Base-by-base conservation (phyloP, 768 basidiomycete genomes). In the Tephrocybe sp. region DNA sequence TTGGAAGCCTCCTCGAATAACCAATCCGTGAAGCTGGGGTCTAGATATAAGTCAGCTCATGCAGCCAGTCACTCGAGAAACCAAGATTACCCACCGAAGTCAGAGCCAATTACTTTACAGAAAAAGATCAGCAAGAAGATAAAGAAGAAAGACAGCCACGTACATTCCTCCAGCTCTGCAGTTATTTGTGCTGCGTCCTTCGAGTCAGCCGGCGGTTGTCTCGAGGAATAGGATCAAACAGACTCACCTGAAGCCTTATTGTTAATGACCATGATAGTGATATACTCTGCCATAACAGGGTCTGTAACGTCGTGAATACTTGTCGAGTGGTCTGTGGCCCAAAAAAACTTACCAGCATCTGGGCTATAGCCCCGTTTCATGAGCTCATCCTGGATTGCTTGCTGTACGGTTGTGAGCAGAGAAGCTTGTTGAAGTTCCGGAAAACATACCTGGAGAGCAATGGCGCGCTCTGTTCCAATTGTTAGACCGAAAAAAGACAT, bases 221-320 rank as follows among this genome's bases (percentile, higher is more conserved):
- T 34, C 40, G 34, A 38, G 34, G 1, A 15, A 12, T 14, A 4
- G 4, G 18, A 39, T n/a, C 7, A n/a, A 20, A 23, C 28, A 38
- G 24, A 71, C 84, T 28, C 59, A 86, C 90, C 80, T 56, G 82
- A 68, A 51, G 87, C 85, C 75, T 94, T 95, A 69, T 90, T 89
- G 65, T 95, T 95, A 58, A 93, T 93, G 41, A 95, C 81, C 93
- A 95, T 93, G 53, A 95, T 95, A 17, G 90, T 92, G 51, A 94
- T 92, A 62, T 93, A 95, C 68, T 95, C 93, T 2, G 92, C 90
- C 90, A 94, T 93, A 59, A 93, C 90, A 12, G 84, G 83, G 68
- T 94, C 91, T 90, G 59, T 4, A 51, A 41, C 18, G n/a, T 3
- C 20, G 30, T 57, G n/a, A 15, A 18, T 23, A 26, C 36, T 39